Base-by-base conservation (phyloP, 2,329 filamentous ascomycete genomes). In the Monilinia vaccinii-corymbosi region DNA sequence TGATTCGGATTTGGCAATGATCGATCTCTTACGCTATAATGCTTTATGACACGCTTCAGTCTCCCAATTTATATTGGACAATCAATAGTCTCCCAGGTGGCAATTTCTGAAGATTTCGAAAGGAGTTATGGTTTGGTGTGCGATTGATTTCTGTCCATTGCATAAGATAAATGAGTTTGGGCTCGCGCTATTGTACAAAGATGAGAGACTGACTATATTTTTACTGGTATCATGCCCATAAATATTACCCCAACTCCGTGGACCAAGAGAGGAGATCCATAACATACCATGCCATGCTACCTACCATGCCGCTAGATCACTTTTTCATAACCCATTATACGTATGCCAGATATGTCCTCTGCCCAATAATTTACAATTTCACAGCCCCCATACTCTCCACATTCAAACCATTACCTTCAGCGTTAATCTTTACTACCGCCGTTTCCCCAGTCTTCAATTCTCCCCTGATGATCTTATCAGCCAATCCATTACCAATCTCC, bases 381-480 rank as follows among this genome's bases (percentile, higher is more conserved):
- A 45, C 46, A 11, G 47, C 59, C 16, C 65, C 60, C 40, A 56
- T 45, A 28, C 63, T 60, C 23, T 52, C 51, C 28, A 89, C 78
- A 44, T 82, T 78, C 58, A 91, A 72, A 0, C 81, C 81, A 46
- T 78, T 75, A 38, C 78, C 80, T 62, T 85, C 83, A 14, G 82
- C 80, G 57, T 83, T 86, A 61, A 96, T 78, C 52, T 76, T 77
- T 14, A 96, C 88, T 61, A 79, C 80, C 5, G 88, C 93, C 3
- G 76, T 81, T 69, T 96, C 86, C 0, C 91, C 91, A 61, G 78
- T 82, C 73, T 85, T 88, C 62, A 97, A 75, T 73, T 91, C 78
- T 23, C 94, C 94, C 58, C 88, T 81, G 68, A 97, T 97, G 68
- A 99, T 95, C 76, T 87, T 88, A 71, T 96, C 92, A 0, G 94